These are phyloP conservation scores for Curvularia verruculosa DNA, from an alignment of 2,329 filamentous ascomycete species.

Conservation along the genomic window DNA sequence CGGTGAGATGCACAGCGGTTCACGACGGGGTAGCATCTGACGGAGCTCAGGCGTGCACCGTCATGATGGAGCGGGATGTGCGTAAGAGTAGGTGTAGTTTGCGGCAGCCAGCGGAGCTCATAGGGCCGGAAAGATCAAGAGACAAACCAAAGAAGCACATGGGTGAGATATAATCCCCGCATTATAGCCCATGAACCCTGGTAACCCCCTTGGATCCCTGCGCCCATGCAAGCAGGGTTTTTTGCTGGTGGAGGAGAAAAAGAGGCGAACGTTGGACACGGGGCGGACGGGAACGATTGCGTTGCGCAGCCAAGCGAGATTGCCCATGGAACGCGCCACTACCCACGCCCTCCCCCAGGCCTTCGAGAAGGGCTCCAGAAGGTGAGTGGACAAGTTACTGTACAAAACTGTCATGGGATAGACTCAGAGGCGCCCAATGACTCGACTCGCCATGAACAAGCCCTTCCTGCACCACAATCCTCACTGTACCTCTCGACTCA, in stretches of 20 bases:
- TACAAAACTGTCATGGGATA: too few species aligned
- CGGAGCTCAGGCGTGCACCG: slow-evolving; percentile 11
- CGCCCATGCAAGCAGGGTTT: slow-evolving; percentile 23
- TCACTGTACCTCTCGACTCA: too few species aligned
- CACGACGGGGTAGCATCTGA: slow-evolving; percentile 1
- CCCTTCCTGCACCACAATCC: too few species aligned
- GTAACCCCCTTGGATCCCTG: slow-evolving; percentile 8
- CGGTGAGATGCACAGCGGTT: slow-evolving; percentile 10
- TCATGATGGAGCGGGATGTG: slow-evolving; percentile 19
- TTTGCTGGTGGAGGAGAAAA: slow-evolving; percentile 18
- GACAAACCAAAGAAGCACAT: slow-evolving; percentile 24
- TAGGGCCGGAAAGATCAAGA: slow-evolving; percentile 23
- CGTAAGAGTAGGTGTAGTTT: slow-evolving; percentile 6
- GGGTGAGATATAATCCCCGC: slow-evolving; percentile 37
- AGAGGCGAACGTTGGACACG: slow-evolving; percentile 34
- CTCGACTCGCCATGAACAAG: too few species aligned
- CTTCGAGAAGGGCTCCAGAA: slow-evolving; percentile 26
- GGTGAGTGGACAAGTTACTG: background rate
- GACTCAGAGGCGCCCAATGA: background rate
- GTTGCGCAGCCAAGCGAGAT: slow-evolving; percentile 26
- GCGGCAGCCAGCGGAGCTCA: slow-evolving; percentile 18
- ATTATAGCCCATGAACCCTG: slow-evolving; percentile 31
- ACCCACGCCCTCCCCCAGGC: slow-evolving; percentile 1
- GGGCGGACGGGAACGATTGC: slow-evolving; percentile 32
- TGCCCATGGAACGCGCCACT: slow-evolving; percentile 16